Evolutionary conservation across 75 land plant genomes (phyloP).

Genomic region (Ceratopteris richardii): DNA sequence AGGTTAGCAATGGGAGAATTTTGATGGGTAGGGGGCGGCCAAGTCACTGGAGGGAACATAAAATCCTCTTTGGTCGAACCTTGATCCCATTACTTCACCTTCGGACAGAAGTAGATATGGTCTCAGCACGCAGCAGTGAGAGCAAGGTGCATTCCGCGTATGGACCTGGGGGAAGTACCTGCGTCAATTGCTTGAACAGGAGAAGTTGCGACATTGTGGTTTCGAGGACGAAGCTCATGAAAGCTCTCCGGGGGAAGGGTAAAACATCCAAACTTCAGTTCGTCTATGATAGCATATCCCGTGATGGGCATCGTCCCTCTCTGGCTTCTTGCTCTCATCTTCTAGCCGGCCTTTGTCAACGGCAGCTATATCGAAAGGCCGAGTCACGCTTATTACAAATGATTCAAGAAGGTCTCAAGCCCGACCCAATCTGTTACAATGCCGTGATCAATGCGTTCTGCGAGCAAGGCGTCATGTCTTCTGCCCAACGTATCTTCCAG

Average conservation of each 20-base stretch:
- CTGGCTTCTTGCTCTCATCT: background rate
- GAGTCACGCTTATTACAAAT: background rate
- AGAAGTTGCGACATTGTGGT: background rate
- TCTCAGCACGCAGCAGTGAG: background rate
- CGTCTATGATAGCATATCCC: background rate
- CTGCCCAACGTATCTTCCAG: constrained; percentile 48
- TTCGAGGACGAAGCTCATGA: background rate
- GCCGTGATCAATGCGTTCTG: constrained; percentile 71
- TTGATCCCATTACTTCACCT: too few species aligned
- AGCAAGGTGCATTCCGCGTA: background rate
- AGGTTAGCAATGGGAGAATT: too few species aligned
- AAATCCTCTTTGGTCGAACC: too few species aligned
- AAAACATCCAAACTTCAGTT: background rate
- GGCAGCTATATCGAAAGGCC: background rate
- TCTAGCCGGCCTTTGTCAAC: background rate
- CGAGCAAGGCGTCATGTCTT: constrained; percentile 50
- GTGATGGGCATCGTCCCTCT: background rate
- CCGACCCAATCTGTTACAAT: constrained; percentile 70
- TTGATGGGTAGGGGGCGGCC: too few species aligned
- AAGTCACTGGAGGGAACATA: too few species aligned
- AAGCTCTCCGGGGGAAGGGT: background rate
- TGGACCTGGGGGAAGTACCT: background rate
- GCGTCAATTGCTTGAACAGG: background rate
- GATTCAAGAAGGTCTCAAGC: constrained; percentile 18
- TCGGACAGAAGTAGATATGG: too few species aligned